A percentile compares a stretch with the other conserved stretches of the same genome.
These are phyloP conservation scores for Aspergillus fumigatiaffinis DNA, from an alignment of 2,329 filamentous ascomycete genomes.

Conservation along the genomic window DNA sequence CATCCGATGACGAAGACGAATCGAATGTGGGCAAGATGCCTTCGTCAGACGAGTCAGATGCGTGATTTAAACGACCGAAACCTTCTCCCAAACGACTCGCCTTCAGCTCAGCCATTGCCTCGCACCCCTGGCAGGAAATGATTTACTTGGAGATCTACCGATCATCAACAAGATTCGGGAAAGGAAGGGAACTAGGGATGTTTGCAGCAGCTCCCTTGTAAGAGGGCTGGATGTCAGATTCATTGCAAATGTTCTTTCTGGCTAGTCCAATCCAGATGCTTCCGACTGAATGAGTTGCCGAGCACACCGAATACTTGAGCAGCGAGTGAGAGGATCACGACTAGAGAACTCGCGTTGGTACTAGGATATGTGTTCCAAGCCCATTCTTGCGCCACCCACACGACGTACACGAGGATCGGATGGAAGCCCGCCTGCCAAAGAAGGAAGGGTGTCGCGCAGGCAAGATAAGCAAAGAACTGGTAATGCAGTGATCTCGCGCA, in stretches of 20 bases:
- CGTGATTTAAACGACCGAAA: constrained; percentile 40
- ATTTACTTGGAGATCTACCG: not conserved
- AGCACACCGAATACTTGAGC: constrained; percentile 62
- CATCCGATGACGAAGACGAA: constrained; percentile 73
- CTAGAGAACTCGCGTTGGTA: constrained; percentile 58
- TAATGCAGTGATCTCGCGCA: constrained; percentile 89
- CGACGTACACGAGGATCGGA: constrained; percentile 60
- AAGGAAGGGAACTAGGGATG: not conserved
- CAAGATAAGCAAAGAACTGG: constrained; percentile 90
- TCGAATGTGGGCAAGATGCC: constrained; percentile 82
- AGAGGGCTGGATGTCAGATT: constrained; percentile 4
- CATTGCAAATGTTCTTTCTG: constrained; percentile 22
- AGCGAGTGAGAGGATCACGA: constrained; percentile 68
- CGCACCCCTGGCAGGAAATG: not conserved
- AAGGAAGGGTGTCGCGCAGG: constrained; percentile 83
- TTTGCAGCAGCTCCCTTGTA: not conserved
- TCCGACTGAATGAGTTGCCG: constrained; percentile 30
- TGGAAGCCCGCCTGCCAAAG: constrained; percentile 74
- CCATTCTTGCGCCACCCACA: constrained; percentile 82
- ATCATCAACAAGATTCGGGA: not conserved
- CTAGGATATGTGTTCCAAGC: constrained; percentile 96
- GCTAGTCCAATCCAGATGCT: constrained; percentile 11
- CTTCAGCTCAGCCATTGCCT: not conserved
- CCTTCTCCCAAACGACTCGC: not conserved
- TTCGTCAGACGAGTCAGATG: constrained; percentile 73